Base-by-base conservation (phyloP, 176 grass and related monocot species). In the Eremochloa ophiuroides region DNA sequence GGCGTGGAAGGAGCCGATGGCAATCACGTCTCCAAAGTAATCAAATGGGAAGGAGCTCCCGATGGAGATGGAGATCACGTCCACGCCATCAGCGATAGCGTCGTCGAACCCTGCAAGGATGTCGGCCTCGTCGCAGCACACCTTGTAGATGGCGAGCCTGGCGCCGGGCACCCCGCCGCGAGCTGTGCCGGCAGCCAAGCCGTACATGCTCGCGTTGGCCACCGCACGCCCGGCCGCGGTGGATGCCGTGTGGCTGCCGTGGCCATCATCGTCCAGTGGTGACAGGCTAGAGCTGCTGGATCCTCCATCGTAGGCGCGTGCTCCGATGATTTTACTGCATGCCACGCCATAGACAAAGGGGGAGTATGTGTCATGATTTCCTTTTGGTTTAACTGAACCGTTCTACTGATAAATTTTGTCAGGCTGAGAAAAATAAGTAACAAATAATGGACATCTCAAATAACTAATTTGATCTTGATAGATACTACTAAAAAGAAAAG, bases 91-190 rank as follows among this genome's bases (percentile, higher is more conserved):
- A 0, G 55, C 55, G 10, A 82, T 29, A 1, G 85, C 72, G 0
- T 87, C 64, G 1, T 87, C 79, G 0, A 82, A 31, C 28, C 65
- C 85, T 8, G 47, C 70, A 23, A 87, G 8, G 5, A 56, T 0
- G 3, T 30, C 25, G 0, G 31, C 51, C 0, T 1, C 10, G 1
- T 14, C 0, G 74, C 80, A 71, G 20, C 80, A 83, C 3, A 61
- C 86, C 74, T 88, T 88, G 66, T 88, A 88, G 1, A 78, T 6
- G 23, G 79, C 85, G 12, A 87, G 39, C 62, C 85, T 65, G 0
- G 85, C 72, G 10, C 37, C 62, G 0, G 64, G 65, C 1, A 75
- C 86, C 2, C 38, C 74, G 1, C 80, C 74, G 0, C 66, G 65
- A 1, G 20, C 66, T 0, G 43, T 51, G 8, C 86, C 80, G 12